Base-by-base conservation (phyloP, 768 basidiomycete species). In the Leccinum rimulosum region DNA sequence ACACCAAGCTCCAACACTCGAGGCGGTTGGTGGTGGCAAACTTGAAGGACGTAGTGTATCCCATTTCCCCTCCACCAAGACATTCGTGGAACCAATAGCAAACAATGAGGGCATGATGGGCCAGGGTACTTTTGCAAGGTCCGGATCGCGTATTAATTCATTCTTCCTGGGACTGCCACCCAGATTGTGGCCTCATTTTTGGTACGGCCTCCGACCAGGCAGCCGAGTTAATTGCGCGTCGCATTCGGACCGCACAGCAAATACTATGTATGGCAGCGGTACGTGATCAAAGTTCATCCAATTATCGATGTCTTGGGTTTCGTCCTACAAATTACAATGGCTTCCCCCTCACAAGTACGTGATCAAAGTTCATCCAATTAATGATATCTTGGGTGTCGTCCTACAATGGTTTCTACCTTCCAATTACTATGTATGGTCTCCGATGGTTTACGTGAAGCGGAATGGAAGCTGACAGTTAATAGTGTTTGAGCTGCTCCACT, bases 131-230 rank as follows among this genome's bases (percentile, higher is more conserved):
- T 49, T 11, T n/a, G 40, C 50, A 43, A 51, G 52, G 45, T 54
- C 31, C 65, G 57, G 51, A 50, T 57, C 43, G n/a, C 40, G 28
- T 47, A n/a, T 45, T 40, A 33, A 31, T 35, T 9, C 53, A 30
- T 40, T 47, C 60, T 49, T 49, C 38, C 40, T 50, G 59, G 48
- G 54, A 40, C 14, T 33, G 35, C 22, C 47, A 40, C 36, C 36
- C 50, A 47, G 59, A 43, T 53, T 40, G 54, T 43, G 1, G 25
- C 2, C 15, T 45, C 54, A 55, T 38, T 25, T 25, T 57, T 43
- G 49, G 35, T 49, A 56, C 50, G 47, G 52, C 55, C 27, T 54
- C 28, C 31, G 64, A 50, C 10, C 33, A 7, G 36, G 27, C 27
- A 17, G 55, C 55, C 52, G 38, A 64, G 27, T 14, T n/a, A 22